These are phyloP conservation scores for Colletotrichum viniferum DNA, from an alignment of 2,329 filamentous ascomycete species.

Conservation along the genomic window DNA sequence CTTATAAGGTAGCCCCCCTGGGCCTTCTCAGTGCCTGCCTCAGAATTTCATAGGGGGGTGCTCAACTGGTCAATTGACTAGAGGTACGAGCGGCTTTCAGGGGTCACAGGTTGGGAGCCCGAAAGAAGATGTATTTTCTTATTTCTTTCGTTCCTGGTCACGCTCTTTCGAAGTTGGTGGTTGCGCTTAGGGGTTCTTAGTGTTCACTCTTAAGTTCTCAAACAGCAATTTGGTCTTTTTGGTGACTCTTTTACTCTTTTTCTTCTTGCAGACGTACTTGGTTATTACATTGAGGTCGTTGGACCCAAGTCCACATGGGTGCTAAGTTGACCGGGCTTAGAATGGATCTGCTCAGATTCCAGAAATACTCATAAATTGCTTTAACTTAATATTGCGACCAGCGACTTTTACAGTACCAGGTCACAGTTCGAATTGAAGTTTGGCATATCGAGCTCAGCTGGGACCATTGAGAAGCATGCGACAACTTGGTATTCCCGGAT, in stretches of 20 bases:
- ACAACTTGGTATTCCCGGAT: not conserved
- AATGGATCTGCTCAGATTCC: not conserved
- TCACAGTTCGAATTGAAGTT: not conserved
- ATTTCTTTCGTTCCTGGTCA: accelerated
- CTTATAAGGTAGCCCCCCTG: not conserved
- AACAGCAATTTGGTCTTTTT: not conserved
- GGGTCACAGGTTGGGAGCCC: not conserved
- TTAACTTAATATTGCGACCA: not conserved
- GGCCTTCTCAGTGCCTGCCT: not conserved
- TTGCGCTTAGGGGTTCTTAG: not conserved
- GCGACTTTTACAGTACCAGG: not conserved
- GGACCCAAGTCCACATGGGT: accelerated
- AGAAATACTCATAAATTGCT: not conserved
- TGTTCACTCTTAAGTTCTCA: not conserved
- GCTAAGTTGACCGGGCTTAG: not conserved
- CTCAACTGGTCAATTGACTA: not conserved
- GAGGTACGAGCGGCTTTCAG: not conserved
- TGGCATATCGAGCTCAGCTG: accelerated
- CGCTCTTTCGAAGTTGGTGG: not conserved
- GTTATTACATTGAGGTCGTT: not conserved
- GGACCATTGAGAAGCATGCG: not conserved
- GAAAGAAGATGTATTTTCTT: accelerated
- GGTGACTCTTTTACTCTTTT: not conserved
- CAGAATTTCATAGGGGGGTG: not conserved
- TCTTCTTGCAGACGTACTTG: accelerated